Conservation (phyloP, 2,329 filamentous ascomycete species). For the Diaporthe batatas region DNA sequence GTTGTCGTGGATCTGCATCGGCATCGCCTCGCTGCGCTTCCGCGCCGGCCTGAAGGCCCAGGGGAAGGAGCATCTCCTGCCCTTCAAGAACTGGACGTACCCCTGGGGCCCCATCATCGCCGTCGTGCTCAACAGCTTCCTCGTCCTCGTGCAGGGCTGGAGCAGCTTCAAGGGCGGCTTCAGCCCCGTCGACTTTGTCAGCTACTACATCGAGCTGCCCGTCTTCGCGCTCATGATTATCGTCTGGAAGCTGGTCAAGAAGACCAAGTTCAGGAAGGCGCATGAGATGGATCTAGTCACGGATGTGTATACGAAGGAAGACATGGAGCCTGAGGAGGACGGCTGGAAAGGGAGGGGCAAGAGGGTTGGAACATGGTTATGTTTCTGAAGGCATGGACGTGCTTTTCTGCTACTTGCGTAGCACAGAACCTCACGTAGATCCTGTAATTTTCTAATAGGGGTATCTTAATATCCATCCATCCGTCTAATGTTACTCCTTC, state of each 20-base stretch:
- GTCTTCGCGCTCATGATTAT: slow-evolving; percentile 69
- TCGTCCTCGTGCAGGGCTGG: slow-evolving; percentile 76
- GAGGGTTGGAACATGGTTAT: slow-evolving; percentile 35
- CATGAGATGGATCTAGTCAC: slow-evolving; percentile 46
- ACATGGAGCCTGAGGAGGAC: slow-evolving; percentile 29
- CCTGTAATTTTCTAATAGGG: slow-evolving; percentile 25
- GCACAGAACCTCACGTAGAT: neutral
- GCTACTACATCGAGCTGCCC: slow-evolving; percentile 73
- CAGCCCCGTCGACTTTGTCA: slow-evolving; percentile 71
- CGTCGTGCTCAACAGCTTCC: slow-evolving; percentile 68
- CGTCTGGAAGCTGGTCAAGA: slow-evolving; percentile 62
- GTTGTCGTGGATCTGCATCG: slow-evolving; percentile 75
- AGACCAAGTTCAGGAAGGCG: slow-evolving; percentile 42
- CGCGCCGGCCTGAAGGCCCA: slow-evolving; percentile 68
- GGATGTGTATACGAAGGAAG: slow-evolving; percentile 44
- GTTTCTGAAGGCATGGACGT: slow-evolving; percentile 22
- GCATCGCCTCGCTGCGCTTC: slow-evolving; percentile 75
- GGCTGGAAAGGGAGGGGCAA: slow-evolving; percentile 26
- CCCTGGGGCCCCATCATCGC: slow-evolving; percentile 71
- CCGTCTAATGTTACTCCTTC: slow-evolving; percentile 1
- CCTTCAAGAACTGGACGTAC: slow-evolving; percentile 77
- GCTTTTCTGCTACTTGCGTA: neutral
- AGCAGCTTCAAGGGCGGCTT: slow-evolving; percentile 72
- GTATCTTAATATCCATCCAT: slow-evolving; percentile 28
- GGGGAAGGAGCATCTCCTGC: slow-evolving; percentile 71